phyloP scores from a whole-genome alignment of 805 yeast species.

The Pichia kluyveri region DNA sequence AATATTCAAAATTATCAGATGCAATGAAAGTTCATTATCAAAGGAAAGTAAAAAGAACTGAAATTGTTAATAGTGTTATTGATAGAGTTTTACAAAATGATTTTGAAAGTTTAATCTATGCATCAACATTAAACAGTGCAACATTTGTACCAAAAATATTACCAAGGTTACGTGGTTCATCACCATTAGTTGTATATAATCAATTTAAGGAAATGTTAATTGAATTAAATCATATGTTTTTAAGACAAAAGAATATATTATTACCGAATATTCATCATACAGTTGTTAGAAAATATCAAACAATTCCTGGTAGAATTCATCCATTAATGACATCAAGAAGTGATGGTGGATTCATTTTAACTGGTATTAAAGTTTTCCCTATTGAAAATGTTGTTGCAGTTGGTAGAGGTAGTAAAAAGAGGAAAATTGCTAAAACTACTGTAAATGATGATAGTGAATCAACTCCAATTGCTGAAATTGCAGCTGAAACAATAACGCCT shows the following conservation, averaged over 20 bases:
- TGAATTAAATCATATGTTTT: conserved; percentile 61
- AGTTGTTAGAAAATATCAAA: conserved; percentile 79
- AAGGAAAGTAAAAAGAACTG: conserved; percentile 52
- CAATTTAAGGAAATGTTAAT: conserved; percentile 75
- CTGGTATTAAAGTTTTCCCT: conserved; percentile 76
- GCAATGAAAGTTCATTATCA: conserved; percentile 57
- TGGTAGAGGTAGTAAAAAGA: conserved; percentile 50
- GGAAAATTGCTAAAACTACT: conserved; percentile 17
- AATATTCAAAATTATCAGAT: conserved; percentile 46
- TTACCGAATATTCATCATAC: conserved; percentile 82
- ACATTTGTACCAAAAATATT: conserved; percentile 54
- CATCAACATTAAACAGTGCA: conserved; percentile 63
- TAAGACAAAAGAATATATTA: conserved; percentile 58
- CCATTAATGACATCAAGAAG: conserved; percentile 92
- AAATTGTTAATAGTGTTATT: conserved; percentile 40
- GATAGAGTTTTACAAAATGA: conserved; percentile 40
- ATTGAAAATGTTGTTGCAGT: conserved; percentile 54
- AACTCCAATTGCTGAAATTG: background rate
- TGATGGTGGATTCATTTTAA: conserved; percentile 80
- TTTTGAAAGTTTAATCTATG: conserved; percentile 71
- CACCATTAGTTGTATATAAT: conserved; percentile 77
- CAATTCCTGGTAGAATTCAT: conserved; percentile 88
- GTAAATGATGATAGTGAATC: conserved; percentile 8
- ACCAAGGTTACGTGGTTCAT: conserved; percentile 67
- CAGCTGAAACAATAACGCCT: background rate